These are phyloP conservation scores for Globisporangium cylindrosporum DNA, from an alignment of 352 stramenopile genomes.

Conservation along the genomic window DNA sequence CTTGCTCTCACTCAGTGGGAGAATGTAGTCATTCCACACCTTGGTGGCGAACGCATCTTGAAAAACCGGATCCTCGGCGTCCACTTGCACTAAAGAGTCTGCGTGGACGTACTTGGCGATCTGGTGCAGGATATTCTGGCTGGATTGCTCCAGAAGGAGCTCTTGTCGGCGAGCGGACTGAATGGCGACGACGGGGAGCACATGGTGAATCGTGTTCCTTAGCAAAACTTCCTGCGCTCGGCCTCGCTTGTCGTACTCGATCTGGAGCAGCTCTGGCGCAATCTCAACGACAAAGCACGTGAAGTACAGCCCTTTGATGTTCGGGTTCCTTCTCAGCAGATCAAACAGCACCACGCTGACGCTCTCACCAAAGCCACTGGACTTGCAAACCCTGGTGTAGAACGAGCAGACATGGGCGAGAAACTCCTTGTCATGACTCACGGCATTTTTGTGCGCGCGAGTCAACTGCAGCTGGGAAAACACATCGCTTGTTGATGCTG, in stretches of 20 bases:
- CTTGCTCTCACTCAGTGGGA: constrained; percentile 31
- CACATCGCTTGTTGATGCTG: not conserved
- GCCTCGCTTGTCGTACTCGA: constrained; percentile 32
- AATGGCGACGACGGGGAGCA: constrained; percentile 25
- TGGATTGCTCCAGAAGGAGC: not conserved
- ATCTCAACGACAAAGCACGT: constrained; percentile 34
- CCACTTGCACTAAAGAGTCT: not conserved
- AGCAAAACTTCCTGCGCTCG: constrained; percentile 13
- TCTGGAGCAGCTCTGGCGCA: constrained; percentile 28
- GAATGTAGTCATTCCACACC: constrained; percentile 23
- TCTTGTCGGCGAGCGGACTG: not conserved
- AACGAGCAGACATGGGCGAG: constrained; percentile 41
- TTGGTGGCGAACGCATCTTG: constrained; percentile 4
- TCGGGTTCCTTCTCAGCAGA: constrained; percentile 31
- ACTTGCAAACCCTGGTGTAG: constrained; percentile 32
- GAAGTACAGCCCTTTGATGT: constrained; percentile 46
- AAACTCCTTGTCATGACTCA: constrained; percentile 41
- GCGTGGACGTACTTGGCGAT: not conserved
- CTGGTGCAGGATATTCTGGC: not conserved
- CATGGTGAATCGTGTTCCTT: constrained; percentile 30
- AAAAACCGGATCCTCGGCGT: not conserved
- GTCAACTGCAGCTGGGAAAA: not conserved
- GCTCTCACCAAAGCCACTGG: constrained; percentile 18
- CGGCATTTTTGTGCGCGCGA: not conserved
- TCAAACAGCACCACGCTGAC: constrained; percentile 47